These are phyloP conservation scores for Nothophaeocryptopus gaeumannii DNA, from an alignment of 2,329 filamentous ascomycete species.

Conservation along the genomic window DNA sequence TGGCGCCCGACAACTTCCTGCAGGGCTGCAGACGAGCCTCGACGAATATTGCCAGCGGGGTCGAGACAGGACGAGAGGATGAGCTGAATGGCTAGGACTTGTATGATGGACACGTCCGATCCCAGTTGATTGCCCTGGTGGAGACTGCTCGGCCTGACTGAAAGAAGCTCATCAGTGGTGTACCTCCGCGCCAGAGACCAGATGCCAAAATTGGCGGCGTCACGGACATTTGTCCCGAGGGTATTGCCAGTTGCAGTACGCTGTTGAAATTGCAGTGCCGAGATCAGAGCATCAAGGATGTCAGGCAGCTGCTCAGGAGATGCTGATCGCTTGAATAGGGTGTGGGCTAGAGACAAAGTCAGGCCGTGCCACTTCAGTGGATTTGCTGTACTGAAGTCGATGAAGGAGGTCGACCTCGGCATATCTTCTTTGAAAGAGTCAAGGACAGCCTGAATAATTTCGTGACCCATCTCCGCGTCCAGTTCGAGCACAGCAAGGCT, in stretches of 20 bases:
- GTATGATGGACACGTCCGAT: conserved; percentile 39
- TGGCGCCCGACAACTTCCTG: conserved; percentile 93
- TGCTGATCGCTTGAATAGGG: conserved; percentile 80
- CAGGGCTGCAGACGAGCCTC: conserved; percentile 86
- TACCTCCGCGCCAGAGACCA: conserved; percentile 91
- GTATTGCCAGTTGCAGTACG: conserved; percentile 79
- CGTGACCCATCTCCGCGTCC: conserved; percentile 73
- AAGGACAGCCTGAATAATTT: conserved; percentile 84
- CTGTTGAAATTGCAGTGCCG: conserved; percentile 85
- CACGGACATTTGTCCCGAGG: conserved; percentile 83
- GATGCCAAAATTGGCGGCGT: conserved; percentile 93
- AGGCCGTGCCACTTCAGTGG: conserved; percentile 88
- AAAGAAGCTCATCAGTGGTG: conserved; percentile 70
- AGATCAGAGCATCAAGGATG: conserved; percentile 72
- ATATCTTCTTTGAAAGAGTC: conserved; percentile 64
- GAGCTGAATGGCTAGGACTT: conserved; percentile 76
- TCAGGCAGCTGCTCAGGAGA: conserved; percentile 66
- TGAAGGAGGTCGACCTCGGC: conserved; percentile 43
- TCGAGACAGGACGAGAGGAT: conserved; percentile 81
- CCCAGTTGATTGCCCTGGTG: conserved; percentile 7
- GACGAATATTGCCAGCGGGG: conserved; percentile 85
- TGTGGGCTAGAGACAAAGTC: conserved; percentile 79
- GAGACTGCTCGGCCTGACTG: conserved; percentile 47
- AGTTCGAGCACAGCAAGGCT: conserved; percentile 82
- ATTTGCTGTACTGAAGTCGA: conserved; percentile 72